A percentile compares a stretch with the other conserved stretches of the same genome.
These are phyloP conservation scores for Begonia peltatifolia DNA, from an alignment of 306 rosid species.

Conservation along the genomic window DNA sequence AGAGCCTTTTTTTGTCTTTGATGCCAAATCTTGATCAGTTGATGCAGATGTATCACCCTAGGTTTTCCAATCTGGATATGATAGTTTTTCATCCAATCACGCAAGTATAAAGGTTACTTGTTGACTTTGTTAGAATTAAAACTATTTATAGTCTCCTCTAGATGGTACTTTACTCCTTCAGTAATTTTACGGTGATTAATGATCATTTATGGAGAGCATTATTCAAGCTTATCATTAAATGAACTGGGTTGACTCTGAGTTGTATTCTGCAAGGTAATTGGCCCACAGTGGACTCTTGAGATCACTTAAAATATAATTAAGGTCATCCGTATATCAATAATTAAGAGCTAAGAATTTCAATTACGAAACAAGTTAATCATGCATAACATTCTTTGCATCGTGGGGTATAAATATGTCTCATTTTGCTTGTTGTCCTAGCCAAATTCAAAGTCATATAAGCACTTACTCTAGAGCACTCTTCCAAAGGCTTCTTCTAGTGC, in stretches of 20 bases:
- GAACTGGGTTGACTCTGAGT: constrained; percentile 7
- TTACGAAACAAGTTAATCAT: background rate
- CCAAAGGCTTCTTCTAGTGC: background rate
- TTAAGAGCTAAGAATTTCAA: background rate
- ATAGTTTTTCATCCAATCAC: no score
- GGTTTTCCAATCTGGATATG: no score
- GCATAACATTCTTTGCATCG: background rate
- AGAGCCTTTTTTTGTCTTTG: no score
- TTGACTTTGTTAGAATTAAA: no score
- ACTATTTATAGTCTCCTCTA: no score
- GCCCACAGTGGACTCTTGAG: no score
- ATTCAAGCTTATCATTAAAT: constrained; percentile 8
- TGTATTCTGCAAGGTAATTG: no score
- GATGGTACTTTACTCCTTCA: background rate
- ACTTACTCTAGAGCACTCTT: background rate
- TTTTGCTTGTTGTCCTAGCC: background rate
- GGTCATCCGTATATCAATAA: background rate
- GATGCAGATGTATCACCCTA: no score
- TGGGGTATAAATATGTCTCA: background rate
- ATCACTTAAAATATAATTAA: no score
- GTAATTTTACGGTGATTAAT: background rate
- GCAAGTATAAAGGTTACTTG: no score
- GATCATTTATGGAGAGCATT: background rate
- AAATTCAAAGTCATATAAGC: background rate
- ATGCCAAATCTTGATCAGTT: no score